Evolutionary conservation across 1,284 basidiomycete species (phyloP), one percentile per base, ranked within the genome.

Genomic region (Xanthoconium separans): DNA sequence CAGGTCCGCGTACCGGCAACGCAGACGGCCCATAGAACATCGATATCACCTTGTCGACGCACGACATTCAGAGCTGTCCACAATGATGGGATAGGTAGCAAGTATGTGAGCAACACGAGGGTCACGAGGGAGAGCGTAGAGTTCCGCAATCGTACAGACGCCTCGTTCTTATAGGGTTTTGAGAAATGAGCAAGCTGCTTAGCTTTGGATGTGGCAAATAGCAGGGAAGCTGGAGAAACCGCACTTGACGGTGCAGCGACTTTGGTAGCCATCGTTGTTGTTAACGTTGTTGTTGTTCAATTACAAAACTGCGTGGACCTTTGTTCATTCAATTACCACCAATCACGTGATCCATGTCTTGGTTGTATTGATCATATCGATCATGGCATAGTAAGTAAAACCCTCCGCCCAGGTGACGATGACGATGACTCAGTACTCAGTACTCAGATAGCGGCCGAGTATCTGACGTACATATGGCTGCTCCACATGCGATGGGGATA

Each of bases 81-180:
- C 16, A 78, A 55, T 0, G 79, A 76, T 1, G 83, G 83, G 3
- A 83, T 37, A 5, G 83, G 83, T 0, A 83, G 62, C 2, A 85
- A 70, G 52, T 79, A 74, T 3, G 82, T 79, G 20, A 80, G 62
- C n/a, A 83, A 56, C 16, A 77, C 55, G n/a, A 78, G 59, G 8
- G 74, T 65, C 12, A 78, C 54, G 13, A 84, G 65, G 44, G 72
- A 74, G 15, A 82, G 66, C 6, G 68, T 65, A 59, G 82, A 84
- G 48, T 73, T 73, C 39, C 83, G 80, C 50, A 84, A 70, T 57
- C 83, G 73, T 47, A 81, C 68, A 2, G 79, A 61, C 1, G 83
- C 83, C 60, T 84, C 83, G 39, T 76, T 74, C 54, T 77, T 78
- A 46, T 79, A 65, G 6, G 82, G 83, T 61, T 82, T 85, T 59